These are phyloP conservation scores for Pseudonectria foliicola DNA, from an alignment of 2,329 filamentous ascomycete genomes.

Conservation along the genomic window DNA sequence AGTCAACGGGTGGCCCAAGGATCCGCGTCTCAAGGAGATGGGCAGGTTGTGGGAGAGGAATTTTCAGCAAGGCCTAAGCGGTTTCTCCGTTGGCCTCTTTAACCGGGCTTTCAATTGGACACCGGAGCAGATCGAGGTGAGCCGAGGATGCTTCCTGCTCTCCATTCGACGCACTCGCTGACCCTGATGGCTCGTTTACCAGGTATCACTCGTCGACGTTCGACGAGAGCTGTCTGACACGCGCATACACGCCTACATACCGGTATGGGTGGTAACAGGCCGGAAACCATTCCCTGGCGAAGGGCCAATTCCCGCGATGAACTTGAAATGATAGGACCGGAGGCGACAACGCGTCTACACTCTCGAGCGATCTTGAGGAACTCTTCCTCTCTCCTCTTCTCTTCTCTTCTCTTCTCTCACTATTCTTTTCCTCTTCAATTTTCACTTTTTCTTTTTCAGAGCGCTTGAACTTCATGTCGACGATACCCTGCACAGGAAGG, in stretches of 20 bases:
- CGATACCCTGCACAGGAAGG: slow-evolving; percentile 17
- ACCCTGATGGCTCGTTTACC: slow-evolving; percentile 1
- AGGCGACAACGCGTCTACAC: neutral
- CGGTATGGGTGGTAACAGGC: slow-evolving; percentile 43
- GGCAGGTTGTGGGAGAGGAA: slow-evolving; percentile 40
- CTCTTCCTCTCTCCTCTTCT: too few relatives aligned
- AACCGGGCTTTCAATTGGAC: slow-evolving; percentile 34
- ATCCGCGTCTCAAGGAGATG: slow-evolving; percentile 35
- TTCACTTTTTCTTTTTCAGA: too few relatives aligned
- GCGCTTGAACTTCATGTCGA: slow-evolving; percentile 5
- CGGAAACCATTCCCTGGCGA: slow-evolving; percentile 40
- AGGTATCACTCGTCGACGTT: slow-evolving; percentile 44
- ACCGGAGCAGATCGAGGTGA: slow-evolving; percentile 42
- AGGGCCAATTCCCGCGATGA: slow-evolving; percentile 2
- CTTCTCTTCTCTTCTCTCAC: too few relatives aligned
- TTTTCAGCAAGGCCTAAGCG: slow-evolving; percentile 36
- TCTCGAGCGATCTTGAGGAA: too few relatives aligned
- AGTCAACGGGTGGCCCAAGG: slow-evolving; percentile 46
- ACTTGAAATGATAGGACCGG: slow-evolving; percentile 6
- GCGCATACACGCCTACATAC: slow-evolving; percentile 41
- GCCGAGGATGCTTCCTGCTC: slow-evolving; percentile 4
- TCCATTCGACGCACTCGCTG: slow-evolving; percentile 3
- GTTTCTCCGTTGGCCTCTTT: slow-evolving; percentile 35
- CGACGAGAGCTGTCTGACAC: slow-evolving; percentile 40
- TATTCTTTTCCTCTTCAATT: too few relatives aligned